phyloP scores from a whole-genome alignment of 371 early-diverging fungal genomes.

The Actinomortierella ambigua region DNA sequence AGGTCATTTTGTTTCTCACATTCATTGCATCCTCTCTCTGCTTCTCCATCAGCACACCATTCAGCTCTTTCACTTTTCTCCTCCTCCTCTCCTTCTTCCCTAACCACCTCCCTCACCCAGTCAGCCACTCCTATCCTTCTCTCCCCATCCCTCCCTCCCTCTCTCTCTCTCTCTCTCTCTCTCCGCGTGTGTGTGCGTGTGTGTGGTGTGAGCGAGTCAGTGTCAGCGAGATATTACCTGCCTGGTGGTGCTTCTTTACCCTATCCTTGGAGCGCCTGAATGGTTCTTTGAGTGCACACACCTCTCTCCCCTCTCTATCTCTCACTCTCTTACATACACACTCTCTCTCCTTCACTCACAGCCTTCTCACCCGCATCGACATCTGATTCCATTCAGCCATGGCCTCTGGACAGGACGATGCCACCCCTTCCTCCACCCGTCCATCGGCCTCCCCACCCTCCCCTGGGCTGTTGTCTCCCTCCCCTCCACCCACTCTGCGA shows the following conservation, averaged over 20 bases:
- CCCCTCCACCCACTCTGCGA: slow-evolving; percentile 1
- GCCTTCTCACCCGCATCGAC: not conserved
- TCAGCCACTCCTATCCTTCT: not conserved
- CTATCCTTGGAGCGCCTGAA: not conserved
- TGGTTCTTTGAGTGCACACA: slow-evolving; percentile 1
- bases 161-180: not conserved
- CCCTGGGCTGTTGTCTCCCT: slow-evolving; percentile 3
- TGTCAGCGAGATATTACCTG: slow-evolving; percentile 13
- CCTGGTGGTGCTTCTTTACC: slow-evolving; percentile 9
- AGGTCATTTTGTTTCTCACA: slow-evolving; percentile 5
- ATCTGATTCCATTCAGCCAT: not conserved
- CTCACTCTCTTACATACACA: not conserved
- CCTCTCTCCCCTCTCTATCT: slow-evolving; percentile 1
- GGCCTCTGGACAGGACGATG: not conserved
- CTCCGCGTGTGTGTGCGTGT: not conserved
- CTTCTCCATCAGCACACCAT: too few species aligned
- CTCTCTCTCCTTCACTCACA: not conserved
- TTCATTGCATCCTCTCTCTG: not conserved
- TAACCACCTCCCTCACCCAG: not conserved
- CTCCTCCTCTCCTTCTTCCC: not conserved
- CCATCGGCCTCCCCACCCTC: not conserved
- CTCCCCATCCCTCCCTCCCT: not conserved
- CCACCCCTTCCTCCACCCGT: not conserved
- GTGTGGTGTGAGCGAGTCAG: not conserved
- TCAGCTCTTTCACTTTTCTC: not conserved